Evolutionary conservation across 169 alveolate genomes (phyloP), one percentile per base, ranked within the genome.

Genomic region (Plasmodium yoelii): DNA sequence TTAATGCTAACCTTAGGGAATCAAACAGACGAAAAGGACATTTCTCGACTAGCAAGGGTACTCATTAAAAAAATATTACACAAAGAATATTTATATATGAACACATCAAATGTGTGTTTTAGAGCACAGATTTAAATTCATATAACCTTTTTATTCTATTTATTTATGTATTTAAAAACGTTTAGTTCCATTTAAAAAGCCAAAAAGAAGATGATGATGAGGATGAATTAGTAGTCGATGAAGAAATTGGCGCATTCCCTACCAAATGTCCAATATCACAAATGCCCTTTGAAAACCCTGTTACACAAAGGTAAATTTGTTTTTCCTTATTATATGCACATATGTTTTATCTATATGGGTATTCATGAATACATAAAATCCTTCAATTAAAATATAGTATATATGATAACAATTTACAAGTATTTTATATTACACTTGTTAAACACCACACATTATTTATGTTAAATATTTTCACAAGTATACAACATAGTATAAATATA

Each of bases 261-360:
- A 74, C 92, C 42, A 92, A 82, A 28, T 94, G 96, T 51, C 96
- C 96, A 39, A 94, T 94, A 46, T 90, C 96, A 10, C 94, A 93
- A 57, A 77, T 84, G 64, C 88, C 94, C 59, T 90, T 94, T 61
- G 88, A 92, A 69, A 88, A 90, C 4, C 96, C 96, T 22, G 95
- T 94, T 56, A 87, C 96, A 34, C 96, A 94, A 80, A 69, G 92
- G 96, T 93, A 55, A 10, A 84, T 26, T 0, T 39, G 3, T 24
- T 42, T 8, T 18, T 24, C 8, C 0, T 46, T 34, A 19, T 18
- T n/a, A 57, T 57, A 57, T n/a, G 59, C 10, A 51, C 59, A 34
- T 34, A 34, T 3, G 42, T 3, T 34, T 34, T 34, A 34, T 34
- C 42, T 7, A 34, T 34, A 3, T 34, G 6, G 6, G 4, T 34